Conservation (phyloP, 345 rosid genomes). For the Streptanthus diversifolius region DNA sequence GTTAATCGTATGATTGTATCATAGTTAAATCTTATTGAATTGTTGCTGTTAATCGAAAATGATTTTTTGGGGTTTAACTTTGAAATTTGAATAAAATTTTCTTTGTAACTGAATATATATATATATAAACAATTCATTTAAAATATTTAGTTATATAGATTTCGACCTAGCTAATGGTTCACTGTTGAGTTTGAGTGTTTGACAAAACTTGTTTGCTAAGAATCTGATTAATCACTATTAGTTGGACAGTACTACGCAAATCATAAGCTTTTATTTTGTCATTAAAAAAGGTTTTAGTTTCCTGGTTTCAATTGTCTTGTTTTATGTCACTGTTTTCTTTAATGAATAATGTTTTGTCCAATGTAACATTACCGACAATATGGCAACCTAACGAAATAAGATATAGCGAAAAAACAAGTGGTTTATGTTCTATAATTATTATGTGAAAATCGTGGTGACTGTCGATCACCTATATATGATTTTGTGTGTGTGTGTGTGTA, state of each 20-base stretch:
- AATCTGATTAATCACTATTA: neutral
- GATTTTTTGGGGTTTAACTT: neutral
- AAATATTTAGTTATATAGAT: neutral
- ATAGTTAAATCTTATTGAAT: neutral
- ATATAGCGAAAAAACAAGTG: neutral
- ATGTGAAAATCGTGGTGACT: too few relatives aligned
- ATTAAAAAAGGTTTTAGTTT: neutral
- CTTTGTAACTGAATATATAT: neutral
- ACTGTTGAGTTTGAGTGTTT: neutral
- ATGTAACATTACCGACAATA: too few relatives aligned
- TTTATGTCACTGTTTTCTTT: neutral
- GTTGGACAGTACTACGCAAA: neutral
- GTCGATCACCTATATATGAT: too few relatives aligned
- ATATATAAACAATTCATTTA: neutral
- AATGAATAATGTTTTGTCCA: too few relatives aligned
- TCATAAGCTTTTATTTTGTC: neutral
- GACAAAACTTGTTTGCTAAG: neutral
- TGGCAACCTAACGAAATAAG: too few relatives aligned
- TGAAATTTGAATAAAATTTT: neutral
- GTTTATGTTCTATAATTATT: too few relatives aligned
- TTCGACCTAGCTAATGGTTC: neutral
- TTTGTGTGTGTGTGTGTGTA: too few relatives aligned
- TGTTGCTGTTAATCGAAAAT: neutral
- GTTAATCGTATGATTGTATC: neutral
- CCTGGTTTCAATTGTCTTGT: neutral